Conservation (phyloP, 768 basidiomycete genomes). For the Russula sp. region DNA sequence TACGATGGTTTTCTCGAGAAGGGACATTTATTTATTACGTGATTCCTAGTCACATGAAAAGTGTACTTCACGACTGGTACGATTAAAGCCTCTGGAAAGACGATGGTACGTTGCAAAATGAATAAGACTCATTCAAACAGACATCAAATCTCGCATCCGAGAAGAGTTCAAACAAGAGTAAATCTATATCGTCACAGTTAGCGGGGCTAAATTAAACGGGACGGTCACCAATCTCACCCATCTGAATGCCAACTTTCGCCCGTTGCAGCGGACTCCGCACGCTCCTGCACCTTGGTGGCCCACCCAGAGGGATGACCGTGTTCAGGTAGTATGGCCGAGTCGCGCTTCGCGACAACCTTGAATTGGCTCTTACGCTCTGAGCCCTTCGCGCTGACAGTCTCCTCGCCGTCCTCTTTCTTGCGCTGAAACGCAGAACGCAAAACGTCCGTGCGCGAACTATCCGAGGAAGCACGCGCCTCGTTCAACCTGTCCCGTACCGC, state of each 20-base stretch:
- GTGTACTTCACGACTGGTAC: not conserved
- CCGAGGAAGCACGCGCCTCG: slow-evolving; percentile 37
- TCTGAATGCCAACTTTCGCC: slow-evolving; percentile 52
- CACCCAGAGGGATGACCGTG: slow-evolving; percentile 65
- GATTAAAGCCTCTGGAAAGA: not conserved
- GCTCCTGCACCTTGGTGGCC: slow-evolving; percentile 51
- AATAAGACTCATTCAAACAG: not conserved
- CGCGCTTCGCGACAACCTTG: slow-evolving; percentile 72
- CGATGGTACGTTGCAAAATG: no score
- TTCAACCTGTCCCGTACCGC: slow-evolving; percentile 75
- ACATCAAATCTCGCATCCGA: not conserved
- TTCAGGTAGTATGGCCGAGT: slow-evolving; percentile 55
- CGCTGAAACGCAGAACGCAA: slow-evolving; percentile 62
- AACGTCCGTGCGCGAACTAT: slow-evolving; percentile 40
- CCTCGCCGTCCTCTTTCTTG: slow-evolving; percentile 45
- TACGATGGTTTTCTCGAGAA: no score
- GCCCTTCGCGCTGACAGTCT: slow-evolving; percentile 33
- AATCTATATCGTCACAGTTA: not conserved
- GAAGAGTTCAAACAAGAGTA: not conserved
- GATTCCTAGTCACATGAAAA: no score
- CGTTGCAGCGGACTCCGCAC: slow-evolving; percentile 37
- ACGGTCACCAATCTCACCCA: slow-evolving; percentile 33
- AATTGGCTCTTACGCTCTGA: slow-evolving; percentile 56
- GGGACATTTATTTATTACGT: no score
- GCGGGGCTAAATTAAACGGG: not conserved